A percentile compares a stretch with the other conserved stretches of the same genome.
Conservation (phyloP, 2,329 filamentous ascomycete genomes). For the Botryosphaeria dothidea region DNA sequence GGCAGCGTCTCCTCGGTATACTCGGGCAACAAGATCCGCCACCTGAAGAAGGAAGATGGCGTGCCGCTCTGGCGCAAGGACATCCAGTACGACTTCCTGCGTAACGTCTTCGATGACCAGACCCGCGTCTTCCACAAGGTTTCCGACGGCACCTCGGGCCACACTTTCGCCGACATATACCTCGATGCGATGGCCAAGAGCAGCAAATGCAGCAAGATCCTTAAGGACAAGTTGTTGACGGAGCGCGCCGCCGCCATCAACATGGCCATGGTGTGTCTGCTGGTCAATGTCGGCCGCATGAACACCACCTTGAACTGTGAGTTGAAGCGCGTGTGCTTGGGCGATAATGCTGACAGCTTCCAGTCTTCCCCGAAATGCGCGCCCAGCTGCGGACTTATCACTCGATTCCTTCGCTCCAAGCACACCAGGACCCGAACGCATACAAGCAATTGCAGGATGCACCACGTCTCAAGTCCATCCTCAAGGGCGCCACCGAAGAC, state of each 20-base stretch:
- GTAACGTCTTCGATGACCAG: slow-evolving; percentile 75
- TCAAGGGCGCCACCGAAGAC: slow-evolving; percentile 96
- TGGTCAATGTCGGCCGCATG: slow-evolving; percentile 98
- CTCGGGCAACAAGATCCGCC: slow-evolving; percentile 75
- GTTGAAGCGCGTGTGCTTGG: slow-evolving; percentile 28
- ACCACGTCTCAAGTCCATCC: slow-evolving; percentile 90
- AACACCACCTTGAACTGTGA: slow-evolving; percentile 97
- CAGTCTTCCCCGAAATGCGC: slow-evolving; percentile 99
- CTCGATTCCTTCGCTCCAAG: slow-evolving; percentile 93
- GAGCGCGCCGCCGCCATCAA: slow-evolving; percentile 90
- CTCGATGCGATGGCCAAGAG: slow-evolving; percentile 98
- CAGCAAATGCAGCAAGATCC: slow-evolving; percentile 98
- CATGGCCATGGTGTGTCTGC: slow-evolving; percentile 98
- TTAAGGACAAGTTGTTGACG: slow-evolving; percentile 92
- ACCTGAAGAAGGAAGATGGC: slow-evolving; percentile 86
- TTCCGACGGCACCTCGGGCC: slow-evolving; percentile 75
- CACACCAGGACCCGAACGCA: slow-evolving; percentile 88
- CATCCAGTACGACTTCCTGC: slow-evolving; percentile 85
- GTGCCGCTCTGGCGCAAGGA: slow-evolving; percentile 84
- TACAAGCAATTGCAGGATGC: slow-evolving; percentile 99
- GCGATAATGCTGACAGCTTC: slow-evolving; percentile 24
- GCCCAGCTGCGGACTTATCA: slow-evolving; percentile 97
- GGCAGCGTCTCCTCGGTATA: slow-evolving; percentile 67
- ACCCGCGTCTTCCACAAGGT: slow-evolving; percentile 83
- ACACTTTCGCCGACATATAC: slow-evolving; percentile 89